Evolutionary conservation across 129 eudicot species (phyloP).

Genomic region (Calendula officinalis): DNA sequence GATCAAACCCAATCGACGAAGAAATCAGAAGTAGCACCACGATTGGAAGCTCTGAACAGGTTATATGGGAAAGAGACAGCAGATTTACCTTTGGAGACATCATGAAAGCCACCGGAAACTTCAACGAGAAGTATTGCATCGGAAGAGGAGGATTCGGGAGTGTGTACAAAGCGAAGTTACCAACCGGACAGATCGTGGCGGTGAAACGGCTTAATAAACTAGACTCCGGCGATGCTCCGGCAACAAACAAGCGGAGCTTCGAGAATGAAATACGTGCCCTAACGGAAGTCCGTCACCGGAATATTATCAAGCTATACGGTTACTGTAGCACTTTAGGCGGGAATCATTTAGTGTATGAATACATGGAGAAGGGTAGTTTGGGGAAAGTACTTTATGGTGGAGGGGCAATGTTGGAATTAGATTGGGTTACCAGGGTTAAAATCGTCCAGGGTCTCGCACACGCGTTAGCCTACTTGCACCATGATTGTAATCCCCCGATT

Average conservation of each 20-base stretch:
- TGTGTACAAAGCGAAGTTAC: conserved; percentile 57
- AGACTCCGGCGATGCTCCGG: conserved; percentile 48
- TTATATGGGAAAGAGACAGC: conserved; percentile 65
- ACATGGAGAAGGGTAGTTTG: conserved; percentile 72
- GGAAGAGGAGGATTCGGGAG: conserved; percentile 89
- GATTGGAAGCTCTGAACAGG: conserved; percentile 31
- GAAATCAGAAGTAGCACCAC: conserved; percentile 31
- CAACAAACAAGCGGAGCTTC: conserved; percentile 45
- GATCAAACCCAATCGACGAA: conserved; percentile 34
- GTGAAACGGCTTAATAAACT: conserved; percentile 49
- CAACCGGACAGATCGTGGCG: conserved; percentile 57
- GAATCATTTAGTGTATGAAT: conserved; percentile 73
- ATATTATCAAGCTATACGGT: conserved; percentile 71
- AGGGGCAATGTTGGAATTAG: conserved; percentile 43
- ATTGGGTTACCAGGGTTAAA: conserved; percentile 58
- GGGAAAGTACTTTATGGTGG: conserved; percentile 48
- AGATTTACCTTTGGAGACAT: conserved; percentile 61
- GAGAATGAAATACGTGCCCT: conserved; percentile 72
- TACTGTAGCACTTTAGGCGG: conserved; percentile 53
- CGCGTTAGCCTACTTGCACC: conserved; percentile 87
- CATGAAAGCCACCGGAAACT: conserved; percentile 65
- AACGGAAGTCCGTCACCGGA: conserved; percentile 81
- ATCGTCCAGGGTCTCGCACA: conserved; percentile 79
- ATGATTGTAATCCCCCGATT: conserved; percentile 73
- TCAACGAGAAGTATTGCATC: conserved; percentile 56